Conservation (phyloP, 768 basidiomycete genomes). For the Tephrocybe rancida region DNA sequence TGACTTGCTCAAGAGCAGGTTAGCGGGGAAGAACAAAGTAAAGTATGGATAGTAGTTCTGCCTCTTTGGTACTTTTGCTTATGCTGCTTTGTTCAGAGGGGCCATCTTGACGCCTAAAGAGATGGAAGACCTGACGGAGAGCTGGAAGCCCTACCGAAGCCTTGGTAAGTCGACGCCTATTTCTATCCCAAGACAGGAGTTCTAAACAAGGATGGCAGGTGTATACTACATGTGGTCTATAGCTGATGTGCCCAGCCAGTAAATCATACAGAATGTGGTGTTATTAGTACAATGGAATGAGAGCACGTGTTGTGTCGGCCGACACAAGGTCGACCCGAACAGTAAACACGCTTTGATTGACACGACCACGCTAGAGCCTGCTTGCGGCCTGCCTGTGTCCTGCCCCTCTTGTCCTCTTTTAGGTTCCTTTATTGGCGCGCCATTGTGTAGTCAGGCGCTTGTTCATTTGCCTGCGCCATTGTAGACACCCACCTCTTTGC, state of each 20-base stretch:
- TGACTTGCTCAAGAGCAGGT: slow-evolving; percentile 55
- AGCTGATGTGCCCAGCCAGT: slow-evolving; percentile 38
- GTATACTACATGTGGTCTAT: slow-evolving; percentile 92
- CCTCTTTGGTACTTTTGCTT: slow-evolving; percentile 10
- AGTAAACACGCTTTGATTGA: neutral
- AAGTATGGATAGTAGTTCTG: slow-evolving; percentile 49
- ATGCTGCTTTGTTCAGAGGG: slow-evolving; percentile 45
- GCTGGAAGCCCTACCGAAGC: slow-evolving; percentile 84
- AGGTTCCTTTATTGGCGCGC: slow-evolving; percentile 4
- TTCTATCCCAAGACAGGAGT: neutral
- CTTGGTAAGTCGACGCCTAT: slow-evolving; percentile 53
- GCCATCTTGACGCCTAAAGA: slow-evolving; percentile 77
- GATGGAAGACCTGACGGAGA: slow-evolving; percentile 76
- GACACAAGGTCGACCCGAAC: neutral
- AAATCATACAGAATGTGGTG: neutral
- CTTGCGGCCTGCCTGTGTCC: slow-evolving; percentile 13
- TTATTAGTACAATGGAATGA: slow-evolving; percentile 2
- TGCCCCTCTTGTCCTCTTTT: slow-evolving; percentile 13
- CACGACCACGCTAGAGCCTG: slow-evolving; percentile 17
- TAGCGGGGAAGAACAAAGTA: slow-evolving; percentile 70
- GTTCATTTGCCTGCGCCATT: slow-evolving; percentile 15
- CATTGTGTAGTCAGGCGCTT: slow-evolving; percentile 15
- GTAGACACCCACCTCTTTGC: slow-evolving; percentile 7
- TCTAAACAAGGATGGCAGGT: slow-evolving; percentile 36
- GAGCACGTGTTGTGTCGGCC: slow-evolving; percentile 6